Evolutionary conservation across 2,329 filamentous ascomycete genomes (phyloP).

Genomic region (Ploettnerulaceae sp.): DNA sequence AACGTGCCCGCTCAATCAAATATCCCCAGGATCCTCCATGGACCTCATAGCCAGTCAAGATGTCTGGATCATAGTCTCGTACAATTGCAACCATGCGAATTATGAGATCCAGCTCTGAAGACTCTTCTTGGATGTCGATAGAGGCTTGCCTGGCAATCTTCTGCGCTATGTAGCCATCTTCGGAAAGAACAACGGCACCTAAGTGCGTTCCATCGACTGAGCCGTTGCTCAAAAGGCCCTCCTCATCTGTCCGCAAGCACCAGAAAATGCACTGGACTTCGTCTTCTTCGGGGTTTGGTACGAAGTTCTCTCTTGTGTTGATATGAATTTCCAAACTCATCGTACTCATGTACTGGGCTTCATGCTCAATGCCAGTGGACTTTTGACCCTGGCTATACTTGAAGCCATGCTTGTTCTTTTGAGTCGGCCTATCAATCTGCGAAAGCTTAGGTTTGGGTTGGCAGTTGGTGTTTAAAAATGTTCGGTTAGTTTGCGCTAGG

Average conservation of each 20-base stretch:
- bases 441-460: conserved; percentile 49
- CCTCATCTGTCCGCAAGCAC: conserved; percentile 75
- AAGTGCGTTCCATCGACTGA: conserved; percentile 48
- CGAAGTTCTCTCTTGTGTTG: conserved; percentile 73
- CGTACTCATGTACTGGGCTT: conserved; percentile 90
- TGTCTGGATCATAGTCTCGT: conserved; percentile 77
- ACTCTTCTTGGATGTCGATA: conserved; percentile 67
- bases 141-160: conserved; percentile 58
- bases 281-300: conserved; percentile 87
- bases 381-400: conserved; percentile 77
- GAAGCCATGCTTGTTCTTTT: conserved; percentile 74
- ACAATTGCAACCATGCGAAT: conserved; percentile 85
- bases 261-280: conserved; percentile 87
- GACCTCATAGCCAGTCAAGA: conserved; percentile 91
- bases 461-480: conserved; percentile 10
- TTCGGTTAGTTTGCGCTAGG: not conserved
- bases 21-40: conserved; percentile 95
- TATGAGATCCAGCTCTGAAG: conserved; percentile 78
- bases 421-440: conserved; percentile 85
- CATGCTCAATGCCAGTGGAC: conserved; percentile 72
- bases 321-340: conserved; percentile 94
- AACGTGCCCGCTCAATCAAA: conserved; percentile 78
- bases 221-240: conserved; percentile 46
- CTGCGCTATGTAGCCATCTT: conserved; percentile 52
- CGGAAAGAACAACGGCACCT: conserved; percentile 70